Evolutionary conservation across 805 yeast genomes (phyloP).

Genomic region (Dipodascopsis uninucleata): DNA sequence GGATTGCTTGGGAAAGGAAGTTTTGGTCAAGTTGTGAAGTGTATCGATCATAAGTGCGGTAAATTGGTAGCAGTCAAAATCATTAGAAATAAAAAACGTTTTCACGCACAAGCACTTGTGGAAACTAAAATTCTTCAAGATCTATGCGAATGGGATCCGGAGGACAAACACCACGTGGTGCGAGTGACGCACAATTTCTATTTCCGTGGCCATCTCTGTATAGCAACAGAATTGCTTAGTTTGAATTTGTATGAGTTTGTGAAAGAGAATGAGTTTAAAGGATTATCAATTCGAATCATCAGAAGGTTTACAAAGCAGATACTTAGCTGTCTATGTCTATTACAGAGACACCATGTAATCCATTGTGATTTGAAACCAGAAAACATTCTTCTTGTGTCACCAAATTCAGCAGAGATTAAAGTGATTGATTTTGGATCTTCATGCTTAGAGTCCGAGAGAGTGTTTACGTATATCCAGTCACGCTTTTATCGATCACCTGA

Average conservation of each 20-base stretch:
- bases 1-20: constrained; percentile 69
- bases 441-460: constrained; percentile 59
- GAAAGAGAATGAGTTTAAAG: constrained; percentile 38
- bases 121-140: constrained; percentile 66
- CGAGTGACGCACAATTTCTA: constrained; percentile 65
- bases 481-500: constrained; percentile 97
- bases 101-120: constrained; percentile 72
- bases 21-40: constrained; percentile 72
- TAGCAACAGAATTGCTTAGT: constrained; percentile 68
- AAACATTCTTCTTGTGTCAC: constrained; percentile 58
- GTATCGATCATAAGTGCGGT: constrained; percentile 61
- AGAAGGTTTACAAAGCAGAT: constrained; percentile 51
- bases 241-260: constrained; percentile 59
- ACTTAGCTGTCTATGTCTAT: constrained; percentile 54
- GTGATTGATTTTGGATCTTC: constrained; percentile 75
- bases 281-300: constrained; percentile 36
- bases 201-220: constrained; percentile 79
- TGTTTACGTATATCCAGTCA: constrained; percentile 92
- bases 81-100: constrained; percentile 65
- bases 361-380: constrained; percentile 90
- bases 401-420: constrained; percentile 50
- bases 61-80: constrained; percentile 68
- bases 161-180: constrained; percentile 43
- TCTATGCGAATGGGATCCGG: constrained; percentile 39
- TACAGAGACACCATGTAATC: constrained; percentile 56